Conservation (phyloP, 1,284 basidiomycete species). For the Ceratobasidium theobromae region DNA sequence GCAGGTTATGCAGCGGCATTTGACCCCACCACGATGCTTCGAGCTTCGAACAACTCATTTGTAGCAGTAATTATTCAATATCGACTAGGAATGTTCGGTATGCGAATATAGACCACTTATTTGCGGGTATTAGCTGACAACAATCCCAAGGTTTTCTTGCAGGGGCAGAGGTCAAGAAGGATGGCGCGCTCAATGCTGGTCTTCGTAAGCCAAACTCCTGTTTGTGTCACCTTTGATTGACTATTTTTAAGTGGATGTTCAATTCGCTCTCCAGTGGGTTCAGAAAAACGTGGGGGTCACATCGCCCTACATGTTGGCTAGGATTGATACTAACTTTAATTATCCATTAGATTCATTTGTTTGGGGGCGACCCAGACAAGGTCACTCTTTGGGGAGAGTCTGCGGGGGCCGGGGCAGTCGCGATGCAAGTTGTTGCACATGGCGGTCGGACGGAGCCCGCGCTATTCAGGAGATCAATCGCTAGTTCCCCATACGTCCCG, state of each 20-base stretch:
- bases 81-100: slow-evolving; percentile 25
- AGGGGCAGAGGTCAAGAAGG: slow-evolving; percentile 11
- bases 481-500: slow-evolving; percentile 32
- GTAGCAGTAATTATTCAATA: slow-evolving; percentile 25
- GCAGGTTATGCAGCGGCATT: slow-evolving; percentile 6
- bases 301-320: not conserved
- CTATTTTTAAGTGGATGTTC: slow-evolving; percentile 9
- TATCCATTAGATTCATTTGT: slow-evolving; percentile 11
- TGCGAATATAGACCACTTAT: not conserved
- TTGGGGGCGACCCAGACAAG: not conserved
- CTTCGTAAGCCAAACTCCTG: not conserved
- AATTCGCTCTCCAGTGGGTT: slow-evolving; percentile 22
- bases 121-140: not conserved
- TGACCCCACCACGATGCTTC: slow-evolving; percentile 18
- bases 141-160: slow-evolving; percentile 3
- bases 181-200: slow-evolving; percentile 11
- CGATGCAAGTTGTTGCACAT: slow-evolving; percentile 34
- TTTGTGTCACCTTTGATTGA: not conserved
- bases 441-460: slow-evolving; percentile 33
- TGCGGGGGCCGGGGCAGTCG: slow-evolving; percentile 17
- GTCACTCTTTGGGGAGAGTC: slow-evolving; percentile 28
- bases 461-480: slow-evolving; percentile 34
- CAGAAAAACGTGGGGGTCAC: slow-evolving; percentile 6
- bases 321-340: not conserved
- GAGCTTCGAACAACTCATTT: slow-evolving; percentile 11